A percentile compares a stretch with the other conserved stretches of the same genome.
phyloP scores from a whole-genome alignment of 1,284 basidiomycete genomes.

The Ustilago nuda region DNA sequence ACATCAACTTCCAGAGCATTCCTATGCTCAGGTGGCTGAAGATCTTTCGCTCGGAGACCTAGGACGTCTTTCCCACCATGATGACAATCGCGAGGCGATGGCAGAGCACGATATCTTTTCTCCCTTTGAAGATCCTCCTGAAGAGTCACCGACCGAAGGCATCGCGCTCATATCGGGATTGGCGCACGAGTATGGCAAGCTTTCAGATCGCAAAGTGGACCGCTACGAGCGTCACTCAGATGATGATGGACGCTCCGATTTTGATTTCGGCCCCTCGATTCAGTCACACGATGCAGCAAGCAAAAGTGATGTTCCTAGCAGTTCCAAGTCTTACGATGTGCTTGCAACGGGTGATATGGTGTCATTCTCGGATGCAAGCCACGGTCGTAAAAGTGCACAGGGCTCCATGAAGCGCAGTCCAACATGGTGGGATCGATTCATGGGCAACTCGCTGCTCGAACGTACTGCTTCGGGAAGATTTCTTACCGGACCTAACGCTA shows the following conservation, averaged over 20 bases:
- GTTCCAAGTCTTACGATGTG: conserved; percentile 25
- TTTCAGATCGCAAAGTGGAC: conserved; percentile 21
- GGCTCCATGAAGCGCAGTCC: conserved; percentile 50
- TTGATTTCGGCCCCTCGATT: conserved; percentile 31
- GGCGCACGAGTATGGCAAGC: conserved; percentile 26
- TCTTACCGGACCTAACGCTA: conserved; percentile 36
- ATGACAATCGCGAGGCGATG: conserved; percentile 8
- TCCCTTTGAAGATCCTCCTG: conserved; percentile 56
- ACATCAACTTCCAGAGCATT: conserved; percentile 31
- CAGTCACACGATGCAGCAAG: conserved; percentile 47
- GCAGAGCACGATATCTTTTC: conserved; percentile 43
- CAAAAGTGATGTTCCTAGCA: conserved; percentile 40
- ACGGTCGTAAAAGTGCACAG: conserved; percentile 11
- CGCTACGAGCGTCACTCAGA: conserved; percentile 24
- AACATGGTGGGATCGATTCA: conserved; percentile 64
- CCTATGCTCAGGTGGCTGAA: conserved; percentile 31
- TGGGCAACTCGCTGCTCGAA: conserved; percentile 55
- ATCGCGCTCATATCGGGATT: conserved; percentile 1
- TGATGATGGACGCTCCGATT: conserved; percentile 28
- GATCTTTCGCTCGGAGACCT: conserved; percentile 45
- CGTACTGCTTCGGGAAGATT: conserved; percentile 55
- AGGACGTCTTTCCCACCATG: conserved; percentile 23
- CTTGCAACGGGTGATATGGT: conserved; percentile 30
- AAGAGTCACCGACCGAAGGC: conserved; percentile 3
- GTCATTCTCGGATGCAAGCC: conserved; percentile 51